Conservation (phyloP, 1,284 basidiomycete genomes). For the Austroboletus novae-zelandiae region DNA sequence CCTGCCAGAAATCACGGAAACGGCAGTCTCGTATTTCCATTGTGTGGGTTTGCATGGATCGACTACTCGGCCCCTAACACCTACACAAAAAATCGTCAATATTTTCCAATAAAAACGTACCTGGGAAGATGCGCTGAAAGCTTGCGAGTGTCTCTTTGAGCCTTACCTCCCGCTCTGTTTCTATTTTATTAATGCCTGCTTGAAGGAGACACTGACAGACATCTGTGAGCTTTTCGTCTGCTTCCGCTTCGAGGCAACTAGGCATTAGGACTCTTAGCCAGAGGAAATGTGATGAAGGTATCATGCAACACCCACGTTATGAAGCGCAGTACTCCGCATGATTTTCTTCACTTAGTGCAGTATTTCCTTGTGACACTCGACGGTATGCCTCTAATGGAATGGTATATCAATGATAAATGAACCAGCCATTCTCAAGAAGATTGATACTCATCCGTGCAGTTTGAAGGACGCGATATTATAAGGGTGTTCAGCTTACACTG, state of each 20-base stretch:
- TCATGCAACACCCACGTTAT: constrained; percentile 53
- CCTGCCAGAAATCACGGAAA: constrained; percentile 92
- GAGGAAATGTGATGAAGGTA: background rate
- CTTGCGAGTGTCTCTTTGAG: constrained; percentile 85
- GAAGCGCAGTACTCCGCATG: constrained; percentile 85
- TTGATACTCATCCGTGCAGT: constrained; percentile 62
- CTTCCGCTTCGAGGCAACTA: constrained; percentile 80
- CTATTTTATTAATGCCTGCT: constrained; percentile 82
- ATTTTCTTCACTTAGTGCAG: constrained; percentile 80
- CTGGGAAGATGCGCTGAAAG: constrained; percentile 86
- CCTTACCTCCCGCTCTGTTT: constrained; percentile 81
- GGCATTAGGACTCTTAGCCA: no score
- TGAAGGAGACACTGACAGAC: constrained; percentile 85
- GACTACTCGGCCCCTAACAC: constrained; percentile 86
- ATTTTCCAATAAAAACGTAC: constrained; percentile 35
- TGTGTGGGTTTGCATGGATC: constrained; percentile 94
- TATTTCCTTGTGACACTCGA: constrained; percentile 68
- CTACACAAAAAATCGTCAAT: constrained; percentile 33
- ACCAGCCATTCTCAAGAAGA: background rate
- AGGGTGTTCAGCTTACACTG: constrained; percentile 58
- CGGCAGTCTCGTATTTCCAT: constrained; percentile 90
- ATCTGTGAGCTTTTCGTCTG: constrained; percentile 87
- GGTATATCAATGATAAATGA: background rate
- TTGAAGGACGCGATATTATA: constrained; percentile 63
- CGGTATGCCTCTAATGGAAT: constrained; percentile 71